Evolutionary conservation across 192 early-diverging fungal genomes (phyloP).

Genomic region (Allomyces arbusculus): DNA sequence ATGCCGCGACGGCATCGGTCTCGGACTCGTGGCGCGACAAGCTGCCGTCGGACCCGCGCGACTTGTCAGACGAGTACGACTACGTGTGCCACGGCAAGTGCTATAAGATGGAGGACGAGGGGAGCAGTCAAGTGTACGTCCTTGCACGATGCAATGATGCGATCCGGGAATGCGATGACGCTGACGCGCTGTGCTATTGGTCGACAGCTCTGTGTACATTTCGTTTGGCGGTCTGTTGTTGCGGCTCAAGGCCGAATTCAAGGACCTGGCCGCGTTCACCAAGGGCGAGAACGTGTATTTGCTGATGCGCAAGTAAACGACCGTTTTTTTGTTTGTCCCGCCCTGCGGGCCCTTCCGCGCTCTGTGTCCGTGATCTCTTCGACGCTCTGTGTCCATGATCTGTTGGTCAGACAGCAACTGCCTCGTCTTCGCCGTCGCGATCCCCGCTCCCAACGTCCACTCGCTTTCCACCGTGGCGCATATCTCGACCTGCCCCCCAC

Average conservation of each 20-base stretch:
- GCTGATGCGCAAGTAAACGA: slow-evolving; percentile 49
- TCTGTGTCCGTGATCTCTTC: no score
- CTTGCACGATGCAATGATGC: no score
- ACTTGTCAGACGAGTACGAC: slow-evolving; percentile 86
- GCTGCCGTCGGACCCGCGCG: slow-evolving; percentile 25
- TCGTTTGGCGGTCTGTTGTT: slow-evolving; percentile 86
- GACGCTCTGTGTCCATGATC: no score
- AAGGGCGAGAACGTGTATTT: slow-evolving; percentile 82
- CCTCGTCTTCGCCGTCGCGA: no score
- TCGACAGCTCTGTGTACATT: slow-evolving; percentile 58
- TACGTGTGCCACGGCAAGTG: slow-evolving; percentile 98
- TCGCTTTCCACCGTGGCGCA: no score
- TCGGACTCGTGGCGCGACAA: slow-evolving; percentile 47
- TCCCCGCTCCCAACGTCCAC: no score
- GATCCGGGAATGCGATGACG: no score
- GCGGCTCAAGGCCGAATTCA: slow-evolving; percentile 65
- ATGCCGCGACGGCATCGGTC: slow-evolving; percentile 10
- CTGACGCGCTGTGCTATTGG: not conserved
- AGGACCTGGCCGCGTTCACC: slow-evolving; percentile 57
- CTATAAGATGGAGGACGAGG: slow-evolving; percentile 79
- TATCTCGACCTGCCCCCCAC: no score
- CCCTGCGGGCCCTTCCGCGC: no score
- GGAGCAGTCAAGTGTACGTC: slow-evolving; percentile 50
- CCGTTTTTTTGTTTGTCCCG: no score
- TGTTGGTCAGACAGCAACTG: no score